Evolutionary conservation across 179 eudicot genomes (phyloP), one percentile per base, ranked within the genome.

Genomic region (Dionaea muscipula): DNA sequence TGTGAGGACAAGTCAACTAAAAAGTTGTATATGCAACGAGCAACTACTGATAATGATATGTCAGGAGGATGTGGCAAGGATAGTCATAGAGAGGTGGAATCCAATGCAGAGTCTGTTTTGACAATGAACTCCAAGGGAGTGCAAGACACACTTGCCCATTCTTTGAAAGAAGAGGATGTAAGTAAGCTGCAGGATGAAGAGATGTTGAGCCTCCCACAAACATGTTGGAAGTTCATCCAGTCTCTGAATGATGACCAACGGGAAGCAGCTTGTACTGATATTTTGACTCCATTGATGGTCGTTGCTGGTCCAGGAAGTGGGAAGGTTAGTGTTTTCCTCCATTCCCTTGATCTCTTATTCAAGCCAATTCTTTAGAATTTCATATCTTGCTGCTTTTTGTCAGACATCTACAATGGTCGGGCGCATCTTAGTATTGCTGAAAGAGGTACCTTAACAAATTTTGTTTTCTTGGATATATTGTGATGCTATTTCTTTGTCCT

Each of bases 251-350:
- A 83, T 64, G 81, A 75, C 62, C 97, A 90, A 56, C 63, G 65
- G 62, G 95, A 83, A 55, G 95, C 95, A 61, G 97, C 95, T 46
- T 83, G 83, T 59, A 74, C 82, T 70, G 87, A 79, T 58, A 71
- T 81, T 57, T 78, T 85, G 55, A 68, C 56, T 53, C 95, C 97
- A 21, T 70, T 86, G 75, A 72, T 90, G 71, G 91, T 90, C 72
- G 80, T 83, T 67, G 95, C 97, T 63, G 95, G 97, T 47, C 97
- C 97, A 26, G 95, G 97, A 76, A 90, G 95, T 74, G 97, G 97
- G 38, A 90, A 90, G 86, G 97, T 86, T 47, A 46, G 61, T 68
- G 35, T 51, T 38, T n/a, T 37, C 37, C 46, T 59, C 50, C 40
- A 40, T 19, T 10, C 35, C 35, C 35, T 47, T 24, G 41, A 0